Percentiles rank a stretch among this genome's conserved stretches.
These are phyloP conservation scores for Colletotrichum musicola DNA, from an alignment of 2,329 filamentous ascomycete species.

Conservation along the genomic window DNA sequence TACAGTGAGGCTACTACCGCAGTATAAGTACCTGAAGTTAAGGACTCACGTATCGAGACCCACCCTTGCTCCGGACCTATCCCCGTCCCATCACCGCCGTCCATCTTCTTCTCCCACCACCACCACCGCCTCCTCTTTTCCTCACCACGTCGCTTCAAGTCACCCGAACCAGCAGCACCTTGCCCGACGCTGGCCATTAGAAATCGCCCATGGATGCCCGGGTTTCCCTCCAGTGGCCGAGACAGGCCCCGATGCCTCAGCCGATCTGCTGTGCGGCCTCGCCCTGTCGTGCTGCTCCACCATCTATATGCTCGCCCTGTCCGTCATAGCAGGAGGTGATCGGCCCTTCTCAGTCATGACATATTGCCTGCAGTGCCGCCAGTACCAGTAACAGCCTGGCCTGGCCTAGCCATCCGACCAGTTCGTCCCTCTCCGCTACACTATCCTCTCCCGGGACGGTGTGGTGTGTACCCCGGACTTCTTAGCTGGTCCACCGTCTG, in stretches of 20 bases:
- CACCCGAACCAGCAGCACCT: background rate
- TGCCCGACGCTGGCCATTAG: background rate
- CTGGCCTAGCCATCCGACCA: constrained; percentile 1
- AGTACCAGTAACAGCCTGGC: background rate
- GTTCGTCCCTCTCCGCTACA: background rate
- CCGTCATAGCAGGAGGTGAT: constrained; percentile 24
- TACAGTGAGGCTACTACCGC: too few species aligned
- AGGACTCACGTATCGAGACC: constrained; percentile 2
- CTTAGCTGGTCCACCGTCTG: background rate
- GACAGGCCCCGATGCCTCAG: background rate
- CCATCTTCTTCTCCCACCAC: background rate
- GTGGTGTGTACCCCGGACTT: constrained; percentile 3
- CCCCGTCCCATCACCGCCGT: constrained; percentile 1
- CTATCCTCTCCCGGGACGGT: constrained; percentile 3
- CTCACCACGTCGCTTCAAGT: background rate
- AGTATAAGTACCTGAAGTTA: too few species aligned
- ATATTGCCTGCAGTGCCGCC: constrained; percentile 15
- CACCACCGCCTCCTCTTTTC: background rate
- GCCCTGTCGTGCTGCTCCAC: background rate
- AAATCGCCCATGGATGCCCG: background rate
- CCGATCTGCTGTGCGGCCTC: constrained; percentile 1
- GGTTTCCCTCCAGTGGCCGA: background rate
- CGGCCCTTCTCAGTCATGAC: constrained; percentile 36
- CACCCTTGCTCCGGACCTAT: background rate
- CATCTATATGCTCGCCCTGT: background rate